Evolutionary conservation across 805 yeast species (phyloP), one percentile per base, ranked within the genome.

Genomic region (Kregervanrija delftensis): DNA sequence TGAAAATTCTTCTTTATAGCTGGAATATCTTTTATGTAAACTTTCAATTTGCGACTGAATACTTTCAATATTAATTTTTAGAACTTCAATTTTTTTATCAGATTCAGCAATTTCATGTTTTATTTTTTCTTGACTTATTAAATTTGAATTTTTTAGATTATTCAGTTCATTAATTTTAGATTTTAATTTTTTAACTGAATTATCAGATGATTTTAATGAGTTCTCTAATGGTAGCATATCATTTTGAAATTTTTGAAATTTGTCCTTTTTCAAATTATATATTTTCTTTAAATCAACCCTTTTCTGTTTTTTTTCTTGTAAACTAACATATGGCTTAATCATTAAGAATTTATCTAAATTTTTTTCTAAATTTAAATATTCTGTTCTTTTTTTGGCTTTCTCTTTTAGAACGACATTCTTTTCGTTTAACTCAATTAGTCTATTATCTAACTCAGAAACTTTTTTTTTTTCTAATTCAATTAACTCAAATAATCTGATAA

Each of bases 401-500:
- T 65, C 71, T 40, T 69, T 66, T 33, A 75, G 55, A 13, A 58
- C 51, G 6, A 57, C 66, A 42, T 66, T 69, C 39, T 70, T 72
- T 8, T 52, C 54, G 4, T 57, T 50, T 33, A 78, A 60, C 10
- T 57, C 52, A 3, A 57, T 53, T 15, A 76, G 55, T 35, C 60
- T 64, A 3, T 46, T 45, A 33, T 59, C 61, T 3, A 64, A 42
- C 13, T 62, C 61, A 0, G 52, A 53, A 12, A 74, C 56, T 5
- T 60, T 54, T 14, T 55, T 55, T 1, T 48, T 44, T 13, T 64
- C 56, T 8, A 54, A 59, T 39, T 61, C 65, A 41, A 66, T 57
- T 11, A 59, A 57, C 5, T 52, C 59, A 51, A 86, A 87, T 11
- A 77, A 64, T 5, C 61, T 61, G 31, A 75, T 79, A 40, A 91